These are phyloP conservation scores for Didymella sp. DNA, from an alignment of 2,329 filamentous ascomycete genomes.

Conservation along the genomic window DNA sequence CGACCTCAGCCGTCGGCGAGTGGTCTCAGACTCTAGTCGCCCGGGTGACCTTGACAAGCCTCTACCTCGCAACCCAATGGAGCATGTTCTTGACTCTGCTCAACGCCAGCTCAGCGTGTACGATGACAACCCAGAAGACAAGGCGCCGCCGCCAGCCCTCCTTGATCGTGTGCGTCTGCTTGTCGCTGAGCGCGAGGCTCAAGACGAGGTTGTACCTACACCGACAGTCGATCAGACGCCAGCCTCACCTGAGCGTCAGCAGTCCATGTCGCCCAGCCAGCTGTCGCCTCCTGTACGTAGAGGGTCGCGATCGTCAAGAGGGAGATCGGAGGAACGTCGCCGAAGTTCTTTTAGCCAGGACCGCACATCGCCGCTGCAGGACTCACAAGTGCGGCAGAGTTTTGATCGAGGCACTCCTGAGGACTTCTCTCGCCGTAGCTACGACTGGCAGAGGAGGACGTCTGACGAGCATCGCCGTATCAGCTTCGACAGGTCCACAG, in stretches of 20 bases:
- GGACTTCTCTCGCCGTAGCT: slow-evolving; percentile 41
- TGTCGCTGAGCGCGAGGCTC: slow-evolving; percentile 29
- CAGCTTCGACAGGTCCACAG: slow-evolving; percentile 48
- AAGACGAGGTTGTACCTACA: slow-evolving; percentile 18
- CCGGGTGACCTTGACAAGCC: slow-evolving; percentile 8
- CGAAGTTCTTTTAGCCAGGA: slow-evolving; percentile 41
- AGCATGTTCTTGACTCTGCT: slow-evolving; percentile 9
- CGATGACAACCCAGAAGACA: slow-evolving; percentile 24
- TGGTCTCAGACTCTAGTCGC: slow-evolving; percentile 22
- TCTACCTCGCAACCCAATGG: slow-evolving; percentile 14
- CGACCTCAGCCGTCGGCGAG: slow-evolving; percentile 18
- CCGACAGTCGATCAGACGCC: slow-evolving; percentile 17
- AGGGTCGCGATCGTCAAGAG: slow-evolving; percentile 36
- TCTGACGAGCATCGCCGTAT: slow-evolving; percentile 45
- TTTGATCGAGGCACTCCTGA: slow-evolving; percentile 39
- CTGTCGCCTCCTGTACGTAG: slow-evolving; percentile 29
- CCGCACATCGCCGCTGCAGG: slow-evolving; percentile 38
- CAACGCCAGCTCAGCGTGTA: slow-evolving; percentile 15
- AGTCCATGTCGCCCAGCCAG: slow-evolving; percentile 26
- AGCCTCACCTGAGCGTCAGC: slow-evolving; percentile 22
- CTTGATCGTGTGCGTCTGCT: slow-evolving; percentile 37
- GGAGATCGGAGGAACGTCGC: slow-evolving; percentile 39
- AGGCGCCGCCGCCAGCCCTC: slow-evolving; percentile 32
- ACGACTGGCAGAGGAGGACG: slow-evolving; percentile 41
- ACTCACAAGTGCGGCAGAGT: slow-evolving; percentile 30